Percentiles rank a stretch among this genome's conserved stretches.
phyloP scores from a whole-genome alignment of 1,139 yeast genomes.

The Yamadazyma mexicana region DNA sequence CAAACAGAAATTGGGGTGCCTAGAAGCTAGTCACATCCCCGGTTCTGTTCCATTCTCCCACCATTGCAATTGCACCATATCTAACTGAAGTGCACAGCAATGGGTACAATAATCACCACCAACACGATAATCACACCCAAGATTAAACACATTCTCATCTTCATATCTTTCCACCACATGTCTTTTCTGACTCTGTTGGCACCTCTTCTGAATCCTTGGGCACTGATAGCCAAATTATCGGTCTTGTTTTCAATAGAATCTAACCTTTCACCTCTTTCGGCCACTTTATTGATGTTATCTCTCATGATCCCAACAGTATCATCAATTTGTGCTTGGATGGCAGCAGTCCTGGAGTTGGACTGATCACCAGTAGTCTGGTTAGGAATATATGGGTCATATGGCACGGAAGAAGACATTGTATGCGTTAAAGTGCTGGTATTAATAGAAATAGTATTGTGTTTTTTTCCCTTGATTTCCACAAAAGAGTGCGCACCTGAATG shows the following conservation, averaged over 20 bases:
- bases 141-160: conserved; percentile 91
- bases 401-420: conserved; percentile 79
- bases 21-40: too few species aligned
- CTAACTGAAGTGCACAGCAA: conserved; percentile 80
- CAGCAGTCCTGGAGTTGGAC: conserved; percentile 71
- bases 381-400: conserved; percentile 90
- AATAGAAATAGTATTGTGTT: neutral
- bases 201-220: conserved; percentile 95
- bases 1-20: too few species aligned
- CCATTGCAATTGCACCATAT: neutral
- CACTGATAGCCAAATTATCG: conserved; percentile 87
- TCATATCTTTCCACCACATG: conserved; percentile 99
- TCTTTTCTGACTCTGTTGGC: conserved; percentile 97
- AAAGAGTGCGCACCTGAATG: conserved; percentile 2
- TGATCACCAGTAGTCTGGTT: conserved; percentile 54
- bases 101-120: conserved; percentile 89
- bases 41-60: too few species aligned
- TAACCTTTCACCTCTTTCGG: conserved; percentile 91
- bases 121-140: conserved; percentile 77
- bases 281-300: conserved; percentile 93
- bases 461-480: conserved; percentile 4
- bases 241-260: conserved; percentile 94
- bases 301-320: conserved; percentile 98
- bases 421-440: too few species aligned
- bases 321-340: conserved; percentile 89